phyloP scores from a whole-genome alignment of 306 rosid genomes.

The Phaseolus lunatus region DNA sequence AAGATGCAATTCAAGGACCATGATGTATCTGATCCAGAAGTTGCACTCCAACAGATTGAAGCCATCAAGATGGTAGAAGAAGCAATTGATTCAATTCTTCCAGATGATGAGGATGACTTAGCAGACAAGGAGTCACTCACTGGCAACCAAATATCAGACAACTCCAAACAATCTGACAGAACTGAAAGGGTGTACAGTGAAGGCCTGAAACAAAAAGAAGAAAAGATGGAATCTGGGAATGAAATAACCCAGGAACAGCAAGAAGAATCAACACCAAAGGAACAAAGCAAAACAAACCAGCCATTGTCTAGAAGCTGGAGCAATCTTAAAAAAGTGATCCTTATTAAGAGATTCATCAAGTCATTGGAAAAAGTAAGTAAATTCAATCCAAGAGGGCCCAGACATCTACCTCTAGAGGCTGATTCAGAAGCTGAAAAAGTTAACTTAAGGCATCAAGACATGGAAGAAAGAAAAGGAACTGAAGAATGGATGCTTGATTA shows the following conservation, averaged over 20 bases:
- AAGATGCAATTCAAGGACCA: slow-evolving; percentile 35
- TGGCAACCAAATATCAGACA: slow-evolving; percentile 38
- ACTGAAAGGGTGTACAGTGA: slow-evolving; percentile 27
- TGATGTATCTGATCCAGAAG: slow-evolving; percentile 50
- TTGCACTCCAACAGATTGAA: slow-evolving; percentile 67
- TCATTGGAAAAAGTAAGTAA: slow-evolving; percentile 75
- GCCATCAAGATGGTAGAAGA: slow-evolving; percentile 87
- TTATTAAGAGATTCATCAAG: slow-evolving; percentile 85
- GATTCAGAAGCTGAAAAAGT: slow-evolving; percentile 72
- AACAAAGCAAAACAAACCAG: slow-evolving; percentile 53
- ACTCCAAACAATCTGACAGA: slow-evolving; percentile 36
- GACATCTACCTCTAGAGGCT: slow-evolving; percentile 59
- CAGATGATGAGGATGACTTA: slow-evolving; percentile 62
- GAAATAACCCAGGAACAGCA: slow-evolving; percentile 38
- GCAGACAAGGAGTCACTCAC: slow-evolving; percentile 44
- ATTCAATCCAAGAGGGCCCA: slow-evolving; percentile 67
- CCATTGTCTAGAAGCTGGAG: slow-evolving; percentile 72
- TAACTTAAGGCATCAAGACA: slow-evolving; percentile 67
- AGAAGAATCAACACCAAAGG: slow-evolving; percentile 41
- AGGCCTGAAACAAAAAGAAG: slow-evolving; percentile 43
- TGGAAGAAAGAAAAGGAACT: slow-evolving; percentile 71
- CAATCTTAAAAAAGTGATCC: slow-evolving; percentile 79
- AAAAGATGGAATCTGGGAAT: slow-evolving; percentile 34
- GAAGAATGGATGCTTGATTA: slow-evolving; percentile 99
- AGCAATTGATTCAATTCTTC: slow-evolving; percentile 87